Evolutionary conservation across 805 yeast genomes (phyloP).

Genomic region (Yarrowia sp.): DNA sequence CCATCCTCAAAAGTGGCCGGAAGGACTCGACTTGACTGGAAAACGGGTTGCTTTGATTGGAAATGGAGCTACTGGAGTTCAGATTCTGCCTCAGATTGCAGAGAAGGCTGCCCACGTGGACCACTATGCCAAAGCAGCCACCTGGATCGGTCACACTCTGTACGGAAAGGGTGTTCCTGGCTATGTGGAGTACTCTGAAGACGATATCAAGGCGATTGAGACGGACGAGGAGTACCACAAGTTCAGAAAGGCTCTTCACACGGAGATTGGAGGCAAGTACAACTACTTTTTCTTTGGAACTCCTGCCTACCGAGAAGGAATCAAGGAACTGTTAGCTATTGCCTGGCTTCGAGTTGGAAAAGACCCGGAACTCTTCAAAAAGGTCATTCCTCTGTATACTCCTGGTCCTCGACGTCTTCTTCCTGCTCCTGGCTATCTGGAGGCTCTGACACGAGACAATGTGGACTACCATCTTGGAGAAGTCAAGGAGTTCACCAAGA

Average conservation of each 20-base stretch:
- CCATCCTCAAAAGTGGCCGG: conserved; percentile 40
- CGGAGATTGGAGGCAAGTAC: conserved; percentile 25
- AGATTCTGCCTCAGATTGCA: conserved; percentile 35
- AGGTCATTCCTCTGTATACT: conserved; percentile 27
- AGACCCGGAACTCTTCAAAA: conserved; percentile 27
- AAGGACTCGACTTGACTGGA: conserved; percentile 30
- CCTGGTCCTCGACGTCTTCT: conserved; percentile 28
- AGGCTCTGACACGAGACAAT: conserved; percentile 26
- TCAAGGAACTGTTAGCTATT: conserved; percentile 26
- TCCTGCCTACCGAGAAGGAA: conserved; percentile 8
- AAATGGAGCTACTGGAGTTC: conserved; percentile 39
- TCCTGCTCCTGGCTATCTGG: conserved; percentile 29
- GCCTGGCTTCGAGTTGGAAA: conserved; percentile 27
- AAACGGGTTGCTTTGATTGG: conserved; percentile 39
- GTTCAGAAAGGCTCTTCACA: conserved; percentile 32
- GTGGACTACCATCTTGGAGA: conserved; percentile 27
- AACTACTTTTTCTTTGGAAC: conserved; percentile 15
- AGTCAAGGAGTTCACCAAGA: conserved; percentile 28
- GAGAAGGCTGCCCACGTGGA: conserved; percentile 30
- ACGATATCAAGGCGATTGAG: conserved; percentile 26
- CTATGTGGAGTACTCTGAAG: conserved; percentile 27
- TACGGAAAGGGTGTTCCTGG: conserved; percentile 29
- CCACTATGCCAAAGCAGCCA: conserved; percentile 31
- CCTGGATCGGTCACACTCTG: conserved; percentile 29
- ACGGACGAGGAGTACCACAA: conserved; percentile 27